Conservation (phyloP, 805 yeast genomes). For the Millerago galiae region DNA sequence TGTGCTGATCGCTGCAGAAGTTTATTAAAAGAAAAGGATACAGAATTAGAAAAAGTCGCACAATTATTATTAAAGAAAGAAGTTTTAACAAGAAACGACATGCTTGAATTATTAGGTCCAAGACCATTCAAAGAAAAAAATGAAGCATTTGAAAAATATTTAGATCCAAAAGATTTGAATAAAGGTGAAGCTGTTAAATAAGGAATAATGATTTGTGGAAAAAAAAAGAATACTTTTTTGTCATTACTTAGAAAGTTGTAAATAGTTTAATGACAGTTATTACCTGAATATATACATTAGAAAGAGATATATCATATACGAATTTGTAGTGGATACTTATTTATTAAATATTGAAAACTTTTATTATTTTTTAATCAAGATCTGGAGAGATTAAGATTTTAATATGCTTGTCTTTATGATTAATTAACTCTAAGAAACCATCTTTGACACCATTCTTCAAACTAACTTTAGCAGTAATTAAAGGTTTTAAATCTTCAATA, state of each 20-base stretch:
- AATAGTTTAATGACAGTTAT: background rate
- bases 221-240: background rate
- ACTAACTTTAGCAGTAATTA: conserved; percentile 35
- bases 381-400: conserved; percentile 38
- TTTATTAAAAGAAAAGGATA: conserved; percentile 63
- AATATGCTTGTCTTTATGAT: conserved; percentile 39
- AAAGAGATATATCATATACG: too few species aligned
- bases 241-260: background rate
- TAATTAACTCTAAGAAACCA: conserved; percentile 37
- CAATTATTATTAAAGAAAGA: conserved; percentile 81
- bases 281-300: too few species aligned
- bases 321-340: too few species aligned
- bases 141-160: conserved; percentile 82
- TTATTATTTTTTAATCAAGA: background rate
- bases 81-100: conserved; percentile 88
- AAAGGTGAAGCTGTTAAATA: conserved; percentile 6
- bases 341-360: background rate
- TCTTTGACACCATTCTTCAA: conserved; percentile 34
- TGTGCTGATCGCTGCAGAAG: conserved; percentile 66
- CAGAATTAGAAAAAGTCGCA: conserved; percentile 79
- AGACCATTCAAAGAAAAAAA: conserved; percentile 88
- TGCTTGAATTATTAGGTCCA: conserved; percentile 82
- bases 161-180: conserved; percentile 26
- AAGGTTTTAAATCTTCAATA: conserved; percentile 27
- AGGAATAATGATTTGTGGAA: background rate